A percentile compares a stretch with the other conserved stretches of the same genome.
Conservation (phyloP, 257 asterid genomes). For the Misopates orontium region DNA sequence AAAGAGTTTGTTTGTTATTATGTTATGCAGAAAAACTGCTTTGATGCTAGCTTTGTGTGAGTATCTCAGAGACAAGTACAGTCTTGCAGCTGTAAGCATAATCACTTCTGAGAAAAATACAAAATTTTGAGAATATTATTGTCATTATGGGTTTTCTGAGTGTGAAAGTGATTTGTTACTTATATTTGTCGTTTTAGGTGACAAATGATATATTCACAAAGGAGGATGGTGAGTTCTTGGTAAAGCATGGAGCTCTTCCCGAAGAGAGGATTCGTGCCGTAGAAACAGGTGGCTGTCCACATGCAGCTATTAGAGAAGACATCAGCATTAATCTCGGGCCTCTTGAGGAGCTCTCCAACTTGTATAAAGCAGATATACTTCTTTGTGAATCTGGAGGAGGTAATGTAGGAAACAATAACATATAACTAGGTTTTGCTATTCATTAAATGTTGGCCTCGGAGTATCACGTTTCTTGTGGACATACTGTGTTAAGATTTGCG, state of each 20-base stretch:
- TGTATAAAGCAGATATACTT: constrained; percentile 82
- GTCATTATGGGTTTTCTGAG: too few relatives aligned
- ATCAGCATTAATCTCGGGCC: constrained; percentile 94
- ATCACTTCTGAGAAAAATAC: neutral
- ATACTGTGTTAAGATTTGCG: neutral
- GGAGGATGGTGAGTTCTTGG: constrained; percentile 93
- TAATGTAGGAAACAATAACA: constrained; percentile 24
- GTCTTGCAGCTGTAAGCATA: constrained; percentile 88
- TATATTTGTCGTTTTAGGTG: constrained; percentile 44
- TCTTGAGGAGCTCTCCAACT: constrained; percentile 91
- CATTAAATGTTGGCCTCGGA: too few relatives aligned
- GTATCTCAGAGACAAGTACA: constrained; percentile 74
- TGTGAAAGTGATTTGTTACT: neutral
- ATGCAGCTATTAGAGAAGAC: constrained; percentile 95
- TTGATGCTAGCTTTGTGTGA: constrained; percentile 85
- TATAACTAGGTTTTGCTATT: neutral
- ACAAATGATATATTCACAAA: constrained; percentile 96
- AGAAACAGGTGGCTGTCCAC: constrained; percentile 98
- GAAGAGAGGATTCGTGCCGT: constrained; percentile 96
- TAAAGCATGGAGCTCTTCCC: constrained; percentile 93
- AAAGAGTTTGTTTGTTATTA: neutral
- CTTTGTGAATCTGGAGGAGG: constrained; percentile 99
- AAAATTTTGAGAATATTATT: too few relatives aligned
- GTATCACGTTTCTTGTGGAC: too few relatives aligned
- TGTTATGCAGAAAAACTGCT: constrained; percentile 79